Evolutionary conservation across 257 asterid genomes (phyloP).

Genomic region (Przewalskia tangutica): DNA sequence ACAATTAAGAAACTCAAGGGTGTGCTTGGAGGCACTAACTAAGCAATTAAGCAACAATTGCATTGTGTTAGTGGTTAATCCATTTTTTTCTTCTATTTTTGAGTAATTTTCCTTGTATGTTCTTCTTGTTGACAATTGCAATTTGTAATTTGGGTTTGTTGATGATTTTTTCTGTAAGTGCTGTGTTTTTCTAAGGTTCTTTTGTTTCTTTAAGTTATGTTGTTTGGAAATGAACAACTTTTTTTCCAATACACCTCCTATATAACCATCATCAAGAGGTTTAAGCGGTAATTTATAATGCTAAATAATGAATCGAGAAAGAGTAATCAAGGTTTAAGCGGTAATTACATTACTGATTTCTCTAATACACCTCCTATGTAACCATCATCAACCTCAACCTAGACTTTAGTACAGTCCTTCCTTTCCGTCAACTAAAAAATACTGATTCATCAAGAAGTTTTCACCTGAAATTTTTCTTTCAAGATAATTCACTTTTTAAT

Average conservation of each 20-base stretch:
- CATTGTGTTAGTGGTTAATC: background rate
- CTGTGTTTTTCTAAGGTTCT: background rate
- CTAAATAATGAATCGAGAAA: background rate
- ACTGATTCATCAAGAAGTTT: background rate
- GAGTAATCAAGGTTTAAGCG: background rate
- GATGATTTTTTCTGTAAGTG: background rate
- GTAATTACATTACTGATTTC: background rate
- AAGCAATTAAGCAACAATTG: background rate
- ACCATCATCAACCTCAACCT: background rate
- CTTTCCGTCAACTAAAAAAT: background rate
- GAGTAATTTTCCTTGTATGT: background rate
- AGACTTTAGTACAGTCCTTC: background rate
- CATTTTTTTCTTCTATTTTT: background rate
- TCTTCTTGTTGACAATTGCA: background rate
- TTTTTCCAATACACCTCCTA: too few relatives aligned
- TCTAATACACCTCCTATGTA: background rate
- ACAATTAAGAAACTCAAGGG: constrained; percentile 46
- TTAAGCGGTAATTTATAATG: too few relatives aligned
- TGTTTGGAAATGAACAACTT: background rate
- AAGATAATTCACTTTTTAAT: background rate
- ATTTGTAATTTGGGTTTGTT: background rate
- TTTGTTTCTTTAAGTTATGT: background rate
- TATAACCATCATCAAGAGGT: too few relatives aligned
- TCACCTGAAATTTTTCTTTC: background rate
- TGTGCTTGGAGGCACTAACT: constrained; percentile 38